These are phyloP conservation scores for Harringtonia lauricola DNA, from an alignment of 2,329 filamentous ascomycete genomes.

Conservation along the genomic window DNA sequence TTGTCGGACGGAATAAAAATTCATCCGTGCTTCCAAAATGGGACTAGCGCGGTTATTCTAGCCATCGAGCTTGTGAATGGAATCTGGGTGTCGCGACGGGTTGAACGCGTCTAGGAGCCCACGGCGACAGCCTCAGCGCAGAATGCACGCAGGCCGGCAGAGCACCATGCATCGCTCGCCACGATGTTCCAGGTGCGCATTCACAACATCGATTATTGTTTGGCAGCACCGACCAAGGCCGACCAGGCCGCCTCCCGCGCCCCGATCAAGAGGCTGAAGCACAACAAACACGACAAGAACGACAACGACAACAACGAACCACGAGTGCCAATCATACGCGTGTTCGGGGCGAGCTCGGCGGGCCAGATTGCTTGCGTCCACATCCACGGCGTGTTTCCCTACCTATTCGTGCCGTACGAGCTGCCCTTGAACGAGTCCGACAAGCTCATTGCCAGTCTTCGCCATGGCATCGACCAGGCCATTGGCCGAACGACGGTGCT, in stretches of 20 bases:
- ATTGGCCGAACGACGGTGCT: constrained; percentile 64
- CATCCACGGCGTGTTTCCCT: constrained; percentile 90
- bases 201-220: constrained; percentile 95
- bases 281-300: neutral
- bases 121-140: neutral
- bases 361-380: constrained; percentile 59
- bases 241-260: constrained; percentile 52
- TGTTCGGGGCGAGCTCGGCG: neutral
- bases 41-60: too few relatives aligned
- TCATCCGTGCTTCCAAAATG: too few relatives aligned
- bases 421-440: constrained; percentile 2
- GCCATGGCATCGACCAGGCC: constrained; percentile 83
- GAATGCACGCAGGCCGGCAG: neutral
- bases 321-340: constrained; percentile 22
- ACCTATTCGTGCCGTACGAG: constrained; percentile 57
- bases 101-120: constrained; percentile 2
- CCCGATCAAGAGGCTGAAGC: constrained; percentile 17
- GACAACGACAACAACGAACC: constrained; percentile 28
- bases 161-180: constrained; percentile 3
- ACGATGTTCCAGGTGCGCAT: constrained; percentile 72
- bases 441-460: constrained; percentile 34
- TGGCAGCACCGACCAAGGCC: constrained; percentile 64
- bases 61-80: too few relatives aligned
- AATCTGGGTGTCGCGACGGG: too few relatives aligned
- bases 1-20: neutral